Base-by-base conservation (phyloP, 2,329 filamentous ascomycete genomes). In the Colletotrichum sp. region DNA sequence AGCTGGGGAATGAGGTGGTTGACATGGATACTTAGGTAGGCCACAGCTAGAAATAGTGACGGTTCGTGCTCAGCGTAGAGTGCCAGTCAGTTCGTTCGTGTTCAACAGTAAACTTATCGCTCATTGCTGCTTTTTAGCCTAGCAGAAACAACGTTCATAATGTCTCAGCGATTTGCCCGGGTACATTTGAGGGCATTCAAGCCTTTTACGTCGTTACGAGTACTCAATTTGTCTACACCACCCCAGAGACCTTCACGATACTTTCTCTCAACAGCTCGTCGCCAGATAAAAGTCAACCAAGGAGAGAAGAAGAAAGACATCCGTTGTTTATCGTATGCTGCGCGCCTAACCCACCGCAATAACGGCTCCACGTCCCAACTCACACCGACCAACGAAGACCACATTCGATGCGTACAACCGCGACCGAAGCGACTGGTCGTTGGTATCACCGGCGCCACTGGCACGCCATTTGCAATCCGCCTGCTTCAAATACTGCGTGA, bases 371-470 rank as follows among this genome's bases (percentile, higher is more conserved):
- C 2, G 8, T 28, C 55, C 24, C 24, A 24, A 28, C 15, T 24
- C 21, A 28, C 13, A 59, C 13, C 2, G 8, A 2, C 55, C 55
- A 18, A 24, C 24, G 8, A 59, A 28, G 13, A 59, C 15, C 9
- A 26, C 21, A 18, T 18, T 59, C 15, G 55, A 26, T 28, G 24
- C 6, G 3, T 18, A 16, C 24, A 24, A 16, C 55, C 24, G 16
- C 32, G 60, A 64, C 16, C 60, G 83, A 59, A 28, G 8, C 55
- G 55, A 28, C 16, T 59, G 24, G 55, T 90, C 3, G 83, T 89
- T 6, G 88, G 83, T n/a, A 86, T 90, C 63, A 89, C 88, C 2
- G 88, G 88, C 5, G 88, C 88, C 2, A 90, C 88, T 1, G 88
- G 88, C 4, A 82, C 87, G 3, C 78, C 84, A 4, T 81, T 86